Conservation (phyloP, 495 filamentous ascomycete species). For the Geopyxis carbonaria region DNA sequence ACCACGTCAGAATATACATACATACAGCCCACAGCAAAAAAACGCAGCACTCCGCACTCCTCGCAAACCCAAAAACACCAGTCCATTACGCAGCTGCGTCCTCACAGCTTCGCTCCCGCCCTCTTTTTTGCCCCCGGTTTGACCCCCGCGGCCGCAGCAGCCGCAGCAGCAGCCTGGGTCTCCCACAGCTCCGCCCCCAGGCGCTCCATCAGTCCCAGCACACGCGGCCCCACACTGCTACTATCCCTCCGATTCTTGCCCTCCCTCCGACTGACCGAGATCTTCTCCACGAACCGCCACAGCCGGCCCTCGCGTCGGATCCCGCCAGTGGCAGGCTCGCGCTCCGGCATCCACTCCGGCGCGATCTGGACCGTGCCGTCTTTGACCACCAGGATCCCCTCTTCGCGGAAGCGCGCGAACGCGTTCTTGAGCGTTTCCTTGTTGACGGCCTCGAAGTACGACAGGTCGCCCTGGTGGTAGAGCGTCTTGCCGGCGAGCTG, state of each 20-base stretch:
- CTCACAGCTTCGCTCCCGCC: too few relatives aligned
- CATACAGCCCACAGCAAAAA: too few relatives aligned
- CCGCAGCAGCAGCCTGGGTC: too few relatives aligned
- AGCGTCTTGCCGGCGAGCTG: conserved; percentile 78
- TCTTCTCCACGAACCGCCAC: conserved; percentile 81
- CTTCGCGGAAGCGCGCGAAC: conserved; percentile 72
- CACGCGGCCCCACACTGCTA: conserved; percentile 69
- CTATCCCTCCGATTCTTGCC: conserved; percentile 91
- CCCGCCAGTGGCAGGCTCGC: conserved; percentile 41
- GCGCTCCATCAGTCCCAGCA: conserved; percentile 45
- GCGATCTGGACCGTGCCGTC: conserved; percentile 42
- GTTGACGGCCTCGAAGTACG: conserved; percentile 95
- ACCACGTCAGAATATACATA: too few relatives aligned
- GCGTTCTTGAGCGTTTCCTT: conserved; percentile 92
- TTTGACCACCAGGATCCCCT: conserved; percentile 65
- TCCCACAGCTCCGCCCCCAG: conserved; percentile 30
- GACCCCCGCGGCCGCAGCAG: too few relatives aligned
- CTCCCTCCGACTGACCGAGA: conserved; percentile 65
- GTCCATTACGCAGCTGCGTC: too few relatives aligned
- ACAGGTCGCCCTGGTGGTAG: conserved; percentile 91
- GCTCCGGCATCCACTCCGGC: conserved; percentile 57
- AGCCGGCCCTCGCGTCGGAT: conserved; percentile 54
- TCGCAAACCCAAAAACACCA: too few relatives aligned
- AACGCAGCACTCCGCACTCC: too few relatives aligned
- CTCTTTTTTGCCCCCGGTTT: too few relatives aligned